Evolutionary conservation across 2,329 filamentous ascomycete genomes (phyloP), one percentile per base, ranked within the genome.

Genomic region (Apiospora pterosperma): DNA sequence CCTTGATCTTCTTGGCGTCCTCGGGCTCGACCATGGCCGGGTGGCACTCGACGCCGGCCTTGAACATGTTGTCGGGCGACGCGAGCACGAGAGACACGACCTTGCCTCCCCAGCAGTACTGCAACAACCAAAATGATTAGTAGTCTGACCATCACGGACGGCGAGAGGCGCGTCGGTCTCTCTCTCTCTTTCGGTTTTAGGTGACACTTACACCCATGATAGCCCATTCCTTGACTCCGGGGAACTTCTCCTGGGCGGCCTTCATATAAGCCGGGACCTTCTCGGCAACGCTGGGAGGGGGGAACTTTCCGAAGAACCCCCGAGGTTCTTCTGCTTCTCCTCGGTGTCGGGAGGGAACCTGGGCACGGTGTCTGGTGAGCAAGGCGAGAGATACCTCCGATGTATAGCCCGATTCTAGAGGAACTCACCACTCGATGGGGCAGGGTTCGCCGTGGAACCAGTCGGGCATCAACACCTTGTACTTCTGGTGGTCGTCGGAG

Each of bases 401-500:
- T 34, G 19, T 21, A 55, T 12, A n/a, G 3, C 16, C 19, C 16
- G 6, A 48, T 16, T 34, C 21, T 1, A 23, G 28, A 38, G 11
- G 4, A 6, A 69, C 72, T 70, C 68, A 77, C 85, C 84, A 78
- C 73, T 80, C 81, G 75, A 88, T 83, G 61, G 81, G 78, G 72
- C 79, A 79, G 2, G 92, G 90, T 69, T 86, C 84, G 75, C 92
- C 93, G 66, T 91, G 85, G 81, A 97, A 97, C 84, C 92, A 95
- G 80, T 97, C 94, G 34, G 94, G 94, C 68, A 97, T 94, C 79
- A 94, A 93, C 70, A 97, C 92, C 70, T 88, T 89, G 82, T 96
- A 96, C 73, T 91, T 87, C 76, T 81, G 85, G 78, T 79, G 84
- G 76, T 80, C 74, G 71, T 86, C 82, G 66, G 82, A 80, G 58